Evolutionary conservation across 495 filamentous ascomycete genomes (phyloP), one percentile per base, ranked within the genome.

Genomic region (Penicillium desertorum): DNA sequence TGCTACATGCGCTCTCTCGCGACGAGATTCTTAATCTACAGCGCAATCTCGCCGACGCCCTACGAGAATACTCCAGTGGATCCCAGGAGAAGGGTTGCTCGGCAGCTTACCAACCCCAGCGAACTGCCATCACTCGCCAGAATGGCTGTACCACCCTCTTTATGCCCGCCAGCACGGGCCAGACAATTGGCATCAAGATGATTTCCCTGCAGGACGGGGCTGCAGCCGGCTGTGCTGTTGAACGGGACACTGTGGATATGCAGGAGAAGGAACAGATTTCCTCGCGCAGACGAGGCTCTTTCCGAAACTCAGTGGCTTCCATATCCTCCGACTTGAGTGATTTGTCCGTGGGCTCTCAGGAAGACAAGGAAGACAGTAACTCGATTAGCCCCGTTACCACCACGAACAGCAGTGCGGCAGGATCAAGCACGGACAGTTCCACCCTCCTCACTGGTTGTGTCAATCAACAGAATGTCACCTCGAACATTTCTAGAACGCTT

Each of bases 81-180:
- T 85, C 80, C 2, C 79, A 85, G 57, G 76, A 80, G 49, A 71
- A 76, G 68, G 79, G 77, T 43, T 87, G 83, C 57, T 80, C 80
- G 42, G 77, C 83, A 4, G 76, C 80, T 29, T 87, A 89, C 54
- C 91, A 96, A 65, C 92, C 93, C 0, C 83, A 84, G 53, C 83
- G 93, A 45, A 88, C 88, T 0, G 81, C 85, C 0, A 81, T 93
- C 45, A 82, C 84, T 43, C 81, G 81, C 30, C 79, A 74, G 20
- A 87, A 90, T 76, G 88, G 90, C 37, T 83, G 84, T 42, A 95
- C 89, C 3, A 96, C 89, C 0, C 77, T 98, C 30, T 94, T 96
- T 70, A 98, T 97, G 94, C 94, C 94, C 4, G 89, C 89, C 3
- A 83, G 74, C 52, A 83, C 79, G 16, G 78, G 77, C 49, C 73